Evolutionary conservation across 192 early-diverging fungal genomes (phyloP), one percentile per base, ranked within the genome.

Genomic region (Jimgerdemannia flammicorona): DNA sequence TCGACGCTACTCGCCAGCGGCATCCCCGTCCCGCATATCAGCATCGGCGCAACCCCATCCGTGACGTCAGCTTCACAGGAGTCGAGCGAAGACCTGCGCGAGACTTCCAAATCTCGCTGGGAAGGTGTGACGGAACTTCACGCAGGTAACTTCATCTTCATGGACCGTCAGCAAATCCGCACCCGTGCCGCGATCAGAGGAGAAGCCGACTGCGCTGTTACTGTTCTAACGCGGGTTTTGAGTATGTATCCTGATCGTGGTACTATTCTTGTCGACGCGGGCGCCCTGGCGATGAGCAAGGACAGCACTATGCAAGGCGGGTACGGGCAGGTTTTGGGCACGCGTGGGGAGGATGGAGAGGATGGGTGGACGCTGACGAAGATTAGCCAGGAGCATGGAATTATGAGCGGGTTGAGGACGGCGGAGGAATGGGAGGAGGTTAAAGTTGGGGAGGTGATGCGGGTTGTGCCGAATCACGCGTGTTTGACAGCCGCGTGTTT

Each of bases 21-120:
- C 11, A 59, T 81, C 7, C 19, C n/a, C 2, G 71, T 81, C 43
- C 65, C 64, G 10, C 8, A 70, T 3, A 66, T 74, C 41, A 74
- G 72, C 2, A 81, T 81, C 19, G 80, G 80, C 43, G 80, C 80
- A 4, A 81, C 80, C 10, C 80, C 80, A 11, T 77, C 80, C 3
- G 73, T 74, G 9, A 74, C 72, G 72, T 75, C 80, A 9, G 70
- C 73, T 59, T 43, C 64, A 4, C 43, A 71, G 43, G 72, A 44
- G 43, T 41, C 49, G 42, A 10, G 40, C 65, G 42, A 70, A 78
- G 66, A 69, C 20, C 29, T 67, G 29, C 6, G 73, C 41, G 49
- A 59, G 29, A 18, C 49, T 41, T 43, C 70, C 11, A 76, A 64
- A 71, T 43, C 69, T 3, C 40, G 67, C 8, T 44, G 77, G 41